Evolutionary conservation across 129 eudicot species (phyloP).

Genomic region (Flaveria brownii): DNA sequence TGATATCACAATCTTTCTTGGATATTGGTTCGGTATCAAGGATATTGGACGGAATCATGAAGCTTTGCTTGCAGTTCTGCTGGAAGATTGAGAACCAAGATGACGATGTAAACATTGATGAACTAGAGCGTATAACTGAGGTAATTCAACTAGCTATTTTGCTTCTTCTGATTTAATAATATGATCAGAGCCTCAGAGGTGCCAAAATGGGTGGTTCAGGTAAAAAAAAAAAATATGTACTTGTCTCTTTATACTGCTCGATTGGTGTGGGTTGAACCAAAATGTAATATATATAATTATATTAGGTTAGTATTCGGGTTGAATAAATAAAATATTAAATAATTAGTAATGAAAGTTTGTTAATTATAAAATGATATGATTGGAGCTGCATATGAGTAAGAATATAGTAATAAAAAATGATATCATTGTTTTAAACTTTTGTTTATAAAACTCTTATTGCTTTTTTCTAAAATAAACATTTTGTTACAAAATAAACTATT

Average conservation of each 20-base stretch:
- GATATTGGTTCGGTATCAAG: conserved; percentile 95
- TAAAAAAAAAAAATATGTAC: background rate
- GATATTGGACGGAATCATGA: conserved; percentile 92
- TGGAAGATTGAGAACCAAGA: conserved; percentile 88
- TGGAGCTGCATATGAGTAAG: too few species aligned
- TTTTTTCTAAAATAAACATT: too few species aligned
- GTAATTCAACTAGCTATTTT: conserved; percentile 32
- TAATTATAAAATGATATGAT: too few species aligned
- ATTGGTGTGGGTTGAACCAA: background rate
- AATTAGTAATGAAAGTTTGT: too few species aligned
- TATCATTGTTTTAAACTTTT: too few species aligned
- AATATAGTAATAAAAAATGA: too few species aligned
- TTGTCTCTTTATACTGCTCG: background rate
- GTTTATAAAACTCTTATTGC: too few species aligned
- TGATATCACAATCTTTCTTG: conserved; percentile 90
- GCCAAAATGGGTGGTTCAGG: background rate
- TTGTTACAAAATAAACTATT: too few species aligned
- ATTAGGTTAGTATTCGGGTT: too few species aligned
- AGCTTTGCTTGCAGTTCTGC: conserved; percentile 85
- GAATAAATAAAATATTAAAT: too few species aligned
- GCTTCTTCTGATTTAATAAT: background rate
- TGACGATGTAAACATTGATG: conserved; percentile 48
- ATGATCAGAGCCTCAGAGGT: background rate
- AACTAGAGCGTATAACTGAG: conserved; percentile 81
- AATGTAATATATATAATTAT: too few species aligned